These are phyloP conservation scores for Calonectria honghensis DNA, from an alignment of 2,329 filamentous ascomycete genomes.

Conservation along the genomic window DNA sequence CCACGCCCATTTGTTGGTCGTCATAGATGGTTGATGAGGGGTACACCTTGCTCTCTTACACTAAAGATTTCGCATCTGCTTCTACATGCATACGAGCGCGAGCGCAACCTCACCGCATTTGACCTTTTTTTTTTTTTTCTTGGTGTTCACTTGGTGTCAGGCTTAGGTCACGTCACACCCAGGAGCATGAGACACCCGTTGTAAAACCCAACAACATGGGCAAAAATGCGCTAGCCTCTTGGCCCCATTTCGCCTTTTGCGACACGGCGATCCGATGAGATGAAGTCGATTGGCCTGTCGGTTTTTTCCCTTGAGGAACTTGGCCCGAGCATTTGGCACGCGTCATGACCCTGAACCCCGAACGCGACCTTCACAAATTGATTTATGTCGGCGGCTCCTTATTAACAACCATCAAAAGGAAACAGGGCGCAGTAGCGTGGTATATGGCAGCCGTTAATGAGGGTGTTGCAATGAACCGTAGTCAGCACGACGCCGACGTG, in stretches of 20 bases:
- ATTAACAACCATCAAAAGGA: slow-evolving; percentile 14
- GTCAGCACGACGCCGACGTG: slow-evolving; percentile 33
- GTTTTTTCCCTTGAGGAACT: not conserved
- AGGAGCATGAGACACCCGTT: slow-evolving; percentile 37
- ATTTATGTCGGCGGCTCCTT: slow-evolving; percentile 16
- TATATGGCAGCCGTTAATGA: slow-evolving; percentile 15
- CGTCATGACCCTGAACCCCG: slow-evolving; percentile 30
- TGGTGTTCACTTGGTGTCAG: slow-evolving; percentile 1
- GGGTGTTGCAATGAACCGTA: slow-evolving; percentile 28
- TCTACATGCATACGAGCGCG: not conserved
- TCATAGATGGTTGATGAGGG: slow-evolving; percentile 5
- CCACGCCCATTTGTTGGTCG: not conserved
- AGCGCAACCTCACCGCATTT: slow-evolving; percentile 24
- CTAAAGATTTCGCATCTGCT: slow-evolving; percentile 12
- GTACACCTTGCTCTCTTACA: slow-evolving; percentile 16
- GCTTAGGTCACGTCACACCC: slow-evolving; percentile 12
- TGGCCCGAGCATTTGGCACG: slow-evolving; percentile 37
- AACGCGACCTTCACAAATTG: slow-evolving; percentile 19
- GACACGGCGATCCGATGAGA: slow-evolving; percentile 47
- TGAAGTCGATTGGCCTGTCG: slow-evolving; percentile 41
- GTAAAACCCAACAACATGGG: slow-evolving; percentile 20
- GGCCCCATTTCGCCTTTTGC: slow-evolving; percentile 44
- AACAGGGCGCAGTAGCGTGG: slow-evolving; percentile 14
- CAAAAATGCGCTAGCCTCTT: slow-evolving; percentile 44
- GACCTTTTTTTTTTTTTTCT: not conserved